Base-by-base conservation (phyloP, 2,329 filamentous ascomycete species). In the Diaporthe humulicola region DNA sequence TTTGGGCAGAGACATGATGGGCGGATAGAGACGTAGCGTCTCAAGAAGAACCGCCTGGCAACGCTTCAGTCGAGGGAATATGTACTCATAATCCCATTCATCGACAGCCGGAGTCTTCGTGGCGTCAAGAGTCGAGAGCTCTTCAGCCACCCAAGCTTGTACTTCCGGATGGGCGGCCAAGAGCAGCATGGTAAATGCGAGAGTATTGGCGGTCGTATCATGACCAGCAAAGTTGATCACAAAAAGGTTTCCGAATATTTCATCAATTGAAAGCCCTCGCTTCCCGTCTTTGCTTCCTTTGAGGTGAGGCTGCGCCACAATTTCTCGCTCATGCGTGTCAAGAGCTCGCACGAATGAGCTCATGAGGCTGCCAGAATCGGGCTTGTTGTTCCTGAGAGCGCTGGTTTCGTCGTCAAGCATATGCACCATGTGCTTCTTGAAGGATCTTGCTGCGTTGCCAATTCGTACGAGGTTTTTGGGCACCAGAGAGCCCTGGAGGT, bases 171-270 rank as follows among this genome's bases (percentile, higher is more conserved):
- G 56, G 2, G 81, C 79, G 1, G 86, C 85, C 0, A 88, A 78
- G 61, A 86, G 84, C 0, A 86, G 78, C 0, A 86, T 76, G n/a
- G 80, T 82, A 86, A 87, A 88, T 0, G 84, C 83, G 0, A 87
- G 64, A 1, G 78, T 77, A 36, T 77, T 77, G 12, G 79, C 79
- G 2, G 79, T 81, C 7, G 80, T 81, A 56, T 82, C 80, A 45
- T 82, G 77, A 28, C 80, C 80, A 2, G 80, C 80, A 19, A 81
- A 81, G 56, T 80, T 81, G 71, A 80, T 76, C 25, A 81, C 76
- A 45, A 81, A 82, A n/a, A 81, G 73, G 36, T 82, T 80, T 2
- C 81, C 79, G 17, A 77, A 78, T 30, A 79, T 77, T 36, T 81
- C 78, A 12, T 78, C 74, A 4, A 77, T 54, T 0, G 76, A 78